These are phyloP conservation scores for Neurospora hispaniola DNA, from an alignment of 495 filamentous ascomycete species.

Conservation along the genomic window DNA sequence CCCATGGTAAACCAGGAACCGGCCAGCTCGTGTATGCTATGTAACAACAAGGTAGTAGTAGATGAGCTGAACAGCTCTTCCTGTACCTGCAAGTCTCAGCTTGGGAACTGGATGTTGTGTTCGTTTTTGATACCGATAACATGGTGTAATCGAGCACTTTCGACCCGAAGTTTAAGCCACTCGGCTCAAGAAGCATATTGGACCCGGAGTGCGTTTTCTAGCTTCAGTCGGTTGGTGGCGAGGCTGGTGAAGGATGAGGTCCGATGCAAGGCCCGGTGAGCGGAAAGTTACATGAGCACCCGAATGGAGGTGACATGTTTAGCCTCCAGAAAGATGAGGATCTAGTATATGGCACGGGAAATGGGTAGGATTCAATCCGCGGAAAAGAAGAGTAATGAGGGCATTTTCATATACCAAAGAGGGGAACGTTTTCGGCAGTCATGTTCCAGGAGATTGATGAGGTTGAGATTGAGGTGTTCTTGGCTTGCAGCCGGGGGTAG, in stretches of 20 bases:
- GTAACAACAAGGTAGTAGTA: not conserved
- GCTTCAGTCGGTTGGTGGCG: not conserved
- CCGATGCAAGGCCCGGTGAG: not conserved
- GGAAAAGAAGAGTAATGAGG: not conserved
- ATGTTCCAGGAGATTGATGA: slow-evolving; percentile 4
- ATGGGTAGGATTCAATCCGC: not conserved
- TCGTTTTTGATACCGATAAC: not conserved
- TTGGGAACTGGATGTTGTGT: not conserved
- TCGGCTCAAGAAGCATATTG: not conserved
- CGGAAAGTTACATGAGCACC: not conserved
- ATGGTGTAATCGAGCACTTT: not conserved
- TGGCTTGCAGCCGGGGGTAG: slow-evolving; percentile 13
- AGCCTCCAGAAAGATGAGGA: not conserved
- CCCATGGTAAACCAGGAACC: not conserved
- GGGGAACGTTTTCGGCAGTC: slow-evolving; percentile 15
- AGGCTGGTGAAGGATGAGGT: not conserved
- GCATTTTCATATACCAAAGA: slow-evolving; percentile 8
- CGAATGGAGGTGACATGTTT: not conserved
- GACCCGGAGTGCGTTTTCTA: not conserved
- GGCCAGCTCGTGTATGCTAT: not conserved
- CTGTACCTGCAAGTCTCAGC: not conserved
- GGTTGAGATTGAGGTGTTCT: slow-evolving; percentile 3
- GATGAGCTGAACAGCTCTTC: not conserved
- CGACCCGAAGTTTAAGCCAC: not conserved
- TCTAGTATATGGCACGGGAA: not conserved